Evolutionary conservation across 2,329 filamentous ascomycete genomes (phyloP).

Genomic region (Fusarium heterosporum): DNA sequence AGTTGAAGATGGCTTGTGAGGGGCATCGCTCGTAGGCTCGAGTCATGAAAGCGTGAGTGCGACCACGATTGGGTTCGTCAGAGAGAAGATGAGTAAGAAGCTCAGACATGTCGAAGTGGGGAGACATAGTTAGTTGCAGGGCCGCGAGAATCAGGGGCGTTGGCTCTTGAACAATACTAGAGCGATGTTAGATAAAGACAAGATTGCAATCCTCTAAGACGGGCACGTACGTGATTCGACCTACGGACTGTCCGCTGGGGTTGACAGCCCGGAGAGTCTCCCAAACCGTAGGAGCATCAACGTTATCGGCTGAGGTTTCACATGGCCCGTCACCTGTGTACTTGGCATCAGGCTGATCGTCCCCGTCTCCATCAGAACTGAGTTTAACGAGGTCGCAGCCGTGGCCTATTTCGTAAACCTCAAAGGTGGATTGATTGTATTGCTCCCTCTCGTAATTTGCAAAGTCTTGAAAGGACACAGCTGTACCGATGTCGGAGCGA

Average conservation of each 20-base stretch:
- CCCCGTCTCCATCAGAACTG: constrained; percentile 47
- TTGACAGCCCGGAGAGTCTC: constrained; percentile 56
- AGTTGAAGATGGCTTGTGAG: constrained; percentile 23
- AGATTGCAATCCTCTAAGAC: not conserved
- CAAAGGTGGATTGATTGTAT: constrained; percentile 64
- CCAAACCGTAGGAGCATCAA: constrained; percentile 58
- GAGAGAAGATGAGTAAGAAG: constrained; percentile 66
- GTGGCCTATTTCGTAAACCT: constrained; percentile 66
- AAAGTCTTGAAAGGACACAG: constrained; percentile 50
- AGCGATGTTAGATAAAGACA: constrained; percentile 4
- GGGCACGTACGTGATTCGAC: constrained; percentile 66
- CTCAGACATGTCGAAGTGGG: constrained; percentile 72
- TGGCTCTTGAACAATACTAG: constrained; percentile 69
- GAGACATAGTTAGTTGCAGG: constrained; percentile 67
- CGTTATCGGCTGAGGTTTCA: constrained; percentile 46
- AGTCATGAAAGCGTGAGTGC: constrained; percentile 61
- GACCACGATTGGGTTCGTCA: constrained; percentile 58
- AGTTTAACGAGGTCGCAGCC: constrained; percentile 56
- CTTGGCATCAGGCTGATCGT: constrained; percentile 42
- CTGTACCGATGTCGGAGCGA: constrained; percentile 50
- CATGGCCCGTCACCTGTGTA: constrained; percentile 43
- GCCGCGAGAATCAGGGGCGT: constrained; percentile 70
- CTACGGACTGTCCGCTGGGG: constrained; percentile 57
- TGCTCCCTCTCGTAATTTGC: constrained; percentile 53
- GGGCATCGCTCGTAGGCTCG: constrained; percentile 58